Evolutionary conservation across 2,329 filamentous ascomycete genomes (phyloP), one percentile per base, ranked within the genome.

Genomic region (Fonsecaea monophora): DNA sequence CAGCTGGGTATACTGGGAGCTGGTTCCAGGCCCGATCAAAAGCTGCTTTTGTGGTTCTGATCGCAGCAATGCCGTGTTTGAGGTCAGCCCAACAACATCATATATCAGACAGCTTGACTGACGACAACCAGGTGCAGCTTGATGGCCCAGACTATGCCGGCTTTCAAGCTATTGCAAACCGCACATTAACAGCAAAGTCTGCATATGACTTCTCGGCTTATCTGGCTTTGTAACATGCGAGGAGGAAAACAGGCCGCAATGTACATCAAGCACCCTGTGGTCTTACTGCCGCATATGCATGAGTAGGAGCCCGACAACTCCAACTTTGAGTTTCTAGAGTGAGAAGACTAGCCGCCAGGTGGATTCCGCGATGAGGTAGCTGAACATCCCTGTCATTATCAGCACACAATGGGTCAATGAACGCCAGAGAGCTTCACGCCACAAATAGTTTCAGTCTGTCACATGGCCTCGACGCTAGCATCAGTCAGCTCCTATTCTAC

Each of bases 41-140:
- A 60, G 58, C 45, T 60, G 58, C 32, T 35, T 38, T 30, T 60
- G 45, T 53, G 58, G 58, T 37, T 60, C 58, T 7, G 42, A 60
- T 37, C 45, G 58, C 38, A 53, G 58, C 42, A 60, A 60, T n/a
- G 45, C 58, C 25, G 58, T 60, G 30, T 53, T 60, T 30, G 58
- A 60, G 18, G 58, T 53, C 21, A 53, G 40, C 18, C 15, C 21
- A 18, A 30, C 7, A 18, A 2, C 37, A 25, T n/a, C 6, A 32
- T 13, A 42, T n/a, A 18, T 12, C 18, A 30, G 15, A 15, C 12
- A 18, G 9, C 1, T 32, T 53, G 13, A 30, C 45, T 53, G 58
- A 60, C 32, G 32, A 5, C 12, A 9, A 21, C 25, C 30, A 60
- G 58, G 45, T 60, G 25, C 42, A 60, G 42, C 58, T 35, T 25